phyloP scores from a whole-genome alignment of 2,329 filamentous ascomycete species.

The Microcera coccophila region DNA sequence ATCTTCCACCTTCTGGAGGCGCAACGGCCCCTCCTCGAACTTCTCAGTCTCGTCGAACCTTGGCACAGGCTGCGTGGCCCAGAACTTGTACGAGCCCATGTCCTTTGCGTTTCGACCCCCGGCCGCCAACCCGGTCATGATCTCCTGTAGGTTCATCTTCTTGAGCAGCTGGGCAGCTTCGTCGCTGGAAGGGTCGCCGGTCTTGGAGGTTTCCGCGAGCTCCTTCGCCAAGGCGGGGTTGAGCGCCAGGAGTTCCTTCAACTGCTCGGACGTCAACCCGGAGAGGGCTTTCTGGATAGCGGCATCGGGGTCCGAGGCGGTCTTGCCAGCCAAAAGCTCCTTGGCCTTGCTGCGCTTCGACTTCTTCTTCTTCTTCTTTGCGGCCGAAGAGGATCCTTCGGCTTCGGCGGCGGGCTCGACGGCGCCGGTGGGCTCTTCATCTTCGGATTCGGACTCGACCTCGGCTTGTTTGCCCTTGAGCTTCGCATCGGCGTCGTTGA shows the following conservation, averaged over 20 bases:
- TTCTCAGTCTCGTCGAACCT: slow-evolving; percentile 63
- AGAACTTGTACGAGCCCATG: slow-evolving; percentile 97
- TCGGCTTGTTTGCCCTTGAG: slow-evolving; percentile 44
- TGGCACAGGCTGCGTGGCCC: slow-evolving; percentile 94
- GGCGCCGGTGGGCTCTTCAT: slow-evolving; percentile 36
- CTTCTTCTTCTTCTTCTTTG: slow-evolving; percentile 62
- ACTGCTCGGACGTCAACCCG: slow-evolving; percentile 52
- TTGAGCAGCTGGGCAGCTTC: slow-evolving; percentile 53
- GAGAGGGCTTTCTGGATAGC: slow-evolving; percentile 50
- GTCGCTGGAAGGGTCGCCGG: slow-evolving; percentile 35
- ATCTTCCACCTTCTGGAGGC: slow-evolving; percentile 70
- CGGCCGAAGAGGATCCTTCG: slow-evolving; percentile 24
- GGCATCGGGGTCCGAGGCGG: slow-evolving; percentile 33
- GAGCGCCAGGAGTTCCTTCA: slow-evolving; percentile 64
- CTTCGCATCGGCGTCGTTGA: slow-evolving; percentile 45
- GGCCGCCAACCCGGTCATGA: slow-evolving; percentile 70
- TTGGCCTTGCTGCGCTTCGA: slow-evolving; percentile 61
- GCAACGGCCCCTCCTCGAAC: slow-evolving; percentile 77
- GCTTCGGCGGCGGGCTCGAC: slow-evolving; percentile 25
- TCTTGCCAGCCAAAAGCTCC: slow-evolving; percentile 38
- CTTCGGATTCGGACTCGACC: slow-evolving; percentile 46
- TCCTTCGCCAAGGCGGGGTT: slow-evolving; percentile 70
- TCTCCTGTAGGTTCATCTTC: slow-evolving; percentile 64
- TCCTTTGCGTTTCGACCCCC: slow-evolving; percentile 89
- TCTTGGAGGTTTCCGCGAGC: slow-evolving; percentile 35